Evolutionary conservation across 352 stramenopile species (phyloP).

Genomic region (Globisporangium takayamanum): DNA sequence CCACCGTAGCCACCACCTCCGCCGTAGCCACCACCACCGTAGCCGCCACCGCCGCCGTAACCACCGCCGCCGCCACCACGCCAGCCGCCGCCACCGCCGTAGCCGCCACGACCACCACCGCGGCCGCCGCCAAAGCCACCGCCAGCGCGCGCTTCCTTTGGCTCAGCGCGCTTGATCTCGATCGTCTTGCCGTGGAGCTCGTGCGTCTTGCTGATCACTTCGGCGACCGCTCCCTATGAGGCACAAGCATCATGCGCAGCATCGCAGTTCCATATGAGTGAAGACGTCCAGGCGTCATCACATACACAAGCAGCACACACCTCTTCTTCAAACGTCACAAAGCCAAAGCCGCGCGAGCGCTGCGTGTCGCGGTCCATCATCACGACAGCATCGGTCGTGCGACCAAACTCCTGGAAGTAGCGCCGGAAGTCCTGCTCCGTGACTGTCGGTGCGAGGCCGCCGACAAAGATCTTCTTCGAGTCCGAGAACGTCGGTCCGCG

Average conservation of each 20-base stretch:
- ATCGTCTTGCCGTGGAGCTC: conserved; percentile 89
- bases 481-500: conserved; percentile 33
- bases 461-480: conserved; percentile 92
- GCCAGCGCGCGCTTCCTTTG: conserved; percentile 54
- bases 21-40: conserved; percentile 18
- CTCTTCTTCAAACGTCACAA: conserved; percentile 91
- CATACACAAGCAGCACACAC: conserved; percentile 16
- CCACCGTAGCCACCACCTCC: conserved; percentile 17
- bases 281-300: not conserved
- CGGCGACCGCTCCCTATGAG: conserved; percentile 62
- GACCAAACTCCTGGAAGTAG: conserved; percentile 90
- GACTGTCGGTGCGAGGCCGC: conserved; percentile 79
- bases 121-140: conserved; percentile 23
- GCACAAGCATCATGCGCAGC: not conserved
- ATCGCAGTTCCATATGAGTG: not conserved
- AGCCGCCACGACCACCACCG: conserved; percentile 17
- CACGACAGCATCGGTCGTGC: conserved; percentile 88
- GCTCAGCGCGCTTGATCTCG: conserved; percentile 85
- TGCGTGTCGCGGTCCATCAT: conserved; percentile 92
- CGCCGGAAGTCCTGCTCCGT: conserved; percentile 86
- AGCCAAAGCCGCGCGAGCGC: conserved; percentile 89
- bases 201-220: conserved; percentile 86
- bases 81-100: conserved; percentile 18
- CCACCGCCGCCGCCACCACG: conserved; percentile 14
- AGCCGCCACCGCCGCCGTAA: conserved; percentile 14